Evolutionary conservation across 2,329 filamentous ascomycete species (phyloP), one percentile per base, ranked within the genome.

Genomic region (Exophiala aquamarina): DNA sequence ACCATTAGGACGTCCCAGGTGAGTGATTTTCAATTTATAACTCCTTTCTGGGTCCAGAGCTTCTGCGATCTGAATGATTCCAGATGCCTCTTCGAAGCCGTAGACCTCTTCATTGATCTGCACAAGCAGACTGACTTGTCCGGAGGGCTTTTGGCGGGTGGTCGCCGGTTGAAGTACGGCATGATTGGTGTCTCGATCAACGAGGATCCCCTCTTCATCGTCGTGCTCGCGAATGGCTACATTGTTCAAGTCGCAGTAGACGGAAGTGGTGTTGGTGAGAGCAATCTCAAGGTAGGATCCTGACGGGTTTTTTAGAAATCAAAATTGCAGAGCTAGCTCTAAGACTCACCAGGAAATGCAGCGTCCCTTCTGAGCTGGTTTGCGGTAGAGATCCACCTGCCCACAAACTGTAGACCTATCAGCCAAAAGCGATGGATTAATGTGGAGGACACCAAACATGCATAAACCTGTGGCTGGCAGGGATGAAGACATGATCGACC

Each of bases 1-100:
- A 4, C 52, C 48, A 11, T 52, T 49, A 5, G 21, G 19, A 10
- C 18, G 15, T 26, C 41, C 41, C 15, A 44, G 31, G 19, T 50
- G 42, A 10, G 57, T 53, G 17, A 63, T 47, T 13, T 52, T 60
- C 29, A 64, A 33, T 18, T 48, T 48, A 42, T 64, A 60, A 40
- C 44, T 47, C 18, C 41, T 43, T 6, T 44, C 38, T 18, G 41
- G 52, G 19, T 59, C 43, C 3, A 64, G 52, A 31, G 54, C 47
- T 4, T 41, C 42, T 20, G 53, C 49, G 28, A 64, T 43, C 3
- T 44, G 33, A n/a, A 62, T 47, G 4, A 62, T 34, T 9, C 38
- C 43, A 3, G 5, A 41, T 5, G 40, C 48, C 10, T 15, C 9
- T 37, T 47, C 37, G n/a, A 47, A 21, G 28, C 32, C 33, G 23